Evolutionary conservation across 805 yeast species (phyloP).

Genomic region (Suhomyces vadensis): DNA sequence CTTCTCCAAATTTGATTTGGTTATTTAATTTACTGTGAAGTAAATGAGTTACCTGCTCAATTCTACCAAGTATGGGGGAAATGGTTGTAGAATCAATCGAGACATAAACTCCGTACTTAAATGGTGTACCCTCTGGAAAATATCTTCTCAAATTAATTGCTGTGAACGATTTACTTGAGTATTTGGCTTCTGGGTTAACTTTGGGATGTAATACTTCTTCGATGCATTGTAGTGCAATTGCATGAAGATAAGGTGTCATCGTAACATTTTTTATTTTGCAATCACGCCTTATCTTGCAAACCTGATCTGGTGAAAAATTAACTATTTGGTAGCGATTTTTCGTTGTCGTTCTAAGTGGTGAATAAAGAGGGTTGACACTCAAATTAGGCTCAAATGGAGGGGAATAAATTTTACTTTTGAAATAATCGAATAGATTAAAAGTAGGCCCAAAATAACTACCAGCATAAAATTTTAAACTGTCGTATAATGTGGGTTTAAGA

Average conservation of each 20-base stretch:
- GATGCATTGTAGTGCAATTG: constrained; percentile 10
- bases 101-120: constrained; percentile 6
- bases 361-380: constrained; percentile 3
- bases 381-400: neutral
- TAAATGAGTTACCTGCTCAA: neutral
- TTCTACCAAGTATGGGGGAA: neutral
- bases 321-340: neutral
- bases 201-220: constrained; percentile 10
- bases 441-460: neutral
- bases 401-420: neutral
- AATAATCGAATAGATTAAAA: neutral
- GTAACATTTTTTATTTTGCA: constrained; percentile 12
- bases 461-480: neutral
- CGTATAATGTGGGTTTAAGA: neutral
- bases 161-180: constrained; percentile 8
- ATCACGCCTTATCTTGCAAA: neutral
- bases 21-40: neutral
- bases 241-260: constrained; percentile 14
- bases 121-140: neutral
- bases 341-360: neutral
- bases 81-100: constrained; percentile 1
- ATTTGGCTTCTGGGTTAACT: neutral
- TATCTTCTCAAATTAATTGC: constrained; percentile 14
- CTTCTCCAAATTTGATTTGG: neutral
- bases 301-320: constrained; percentile 4